phyloP scores from a whole-genome alignment of 2,329 filamentous ascomycete genomes.

The Zymoseptoria pseudotritici region DNA sequence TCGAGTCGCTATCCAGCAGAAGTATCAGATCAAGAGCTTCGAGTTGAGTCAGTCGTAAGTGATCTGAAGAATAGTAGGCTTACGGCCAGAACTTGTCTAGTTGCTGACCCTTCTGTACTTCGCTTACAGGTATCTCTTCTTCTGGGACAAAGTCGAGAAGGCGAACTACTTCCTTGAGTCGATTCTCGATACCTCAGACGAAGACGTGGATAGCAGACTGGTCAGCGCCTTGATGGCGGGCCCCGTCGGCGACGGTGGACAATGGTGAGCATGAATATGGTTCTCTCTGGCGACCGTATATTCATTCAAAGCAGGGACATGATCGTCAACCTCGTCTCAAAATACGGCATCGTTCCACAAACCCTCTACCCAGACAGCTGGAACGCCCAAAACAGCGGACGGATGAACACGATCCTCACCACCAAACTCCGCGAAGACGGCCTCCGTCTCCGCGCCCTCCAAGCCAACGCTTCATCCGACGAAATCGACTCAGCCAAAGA shows the following conservation, averaged over 20 bases:
- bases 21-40: slow-evolving; percentile 68
- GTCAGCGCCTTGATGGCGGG: slow-evolving; percentile 61
- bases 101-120: background rate
- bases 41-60: slow-evolving; percentile 66
- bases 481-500: slow-evolving; percentile 52
- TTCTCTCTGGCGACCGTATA: background rate
- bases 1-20: slow-evolving; percentile 79
- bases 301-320: slow-evolving; percentile 53
- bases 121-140: slow-evolving; percentile 60
- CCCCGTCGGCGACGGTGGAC: slow-evolving; percentile 73
- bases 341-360: slow-evolving; percentile 80
- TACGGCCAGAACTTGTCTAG: too few relatives aligned
- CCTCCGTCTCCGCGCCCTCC: slow-evolving; percentile 58
- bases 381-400: slow-evolving; percentile 64
- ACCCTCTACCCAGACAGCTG: slow-evolving; percentile 72
- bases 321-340: slow-evolving; percentile 75
- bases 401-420: slow-evolving; percentile 67
- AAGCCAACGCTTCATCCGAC: slow-evolving; percentile 32
- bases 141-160: slow-evolving; percentile 92
- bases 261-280: slow-evolving; percentile 68
- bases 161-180: slow-evolving; percentile 83
- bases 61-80: background rate
- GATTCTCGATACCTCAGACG: slow-evolving; percentile 63
- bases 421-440: slow-evolving; percentile 84
- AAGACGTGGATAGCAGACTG: slow-evolving; percentile 65